Conservation (phyloP, 2,329 filamentous ascomycete genomes). For the Diaporthe helianthi region DNA sequence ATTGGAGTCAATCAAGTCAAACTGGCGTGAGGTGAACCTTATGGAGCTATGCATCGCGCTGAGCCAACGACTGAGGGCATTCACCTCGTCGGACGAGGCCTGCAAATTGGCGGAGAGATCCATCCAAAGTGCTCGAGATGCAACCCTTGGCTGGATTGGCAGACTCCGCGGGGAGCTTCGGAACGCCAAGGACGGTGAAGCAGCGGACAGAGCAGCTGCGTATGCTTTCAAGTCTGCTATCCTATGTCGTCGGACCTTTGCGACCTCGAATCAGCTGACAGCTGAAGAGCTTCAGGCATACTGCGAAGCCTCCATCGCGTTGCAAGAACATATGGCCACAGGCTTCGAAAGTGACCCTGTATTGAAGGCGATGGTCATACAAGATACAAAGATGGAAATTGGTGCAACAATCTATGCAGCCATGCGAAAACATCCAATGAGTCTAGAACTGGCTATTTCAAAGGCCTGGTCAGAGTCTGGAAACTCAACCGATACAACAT, state of each 20-base stretch:
- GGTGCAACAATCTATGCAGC: constrained; percentile 44
- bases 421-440: constrained; percentile 39
- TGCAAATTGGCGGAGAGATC: constrained; percentile 40
- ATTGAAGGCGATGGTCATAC: constrained; percentile 50
- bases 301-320: constrained; percentile 48
- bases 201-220: constrained; percentile 46
- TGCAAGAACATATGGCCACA: constrained; percentile 55
- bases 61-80: constrained; percentile 47
- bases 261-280: constrained; percentile 11
- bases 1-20: constrained; percentile 55
- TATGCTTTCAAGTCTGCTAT: constrained; percentile 58
- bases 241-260: constrained; percentile 51
- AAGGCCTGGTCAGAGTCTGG: constrained; percentile 51
- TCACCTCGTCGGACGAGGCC: constrained; percentile 28
- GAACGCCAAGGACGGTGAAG: constrained; percentile 46
- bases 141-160: constrained; percentile 58
- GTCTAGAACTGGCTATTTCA: constrained; percentile 46
- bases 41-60: constrained; percentile 66
- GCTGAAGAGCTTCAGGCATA: constrained; percentile 41
- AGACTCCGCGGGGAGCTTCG: constrained; percentile 54
- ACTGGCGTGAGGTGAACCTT: constrained; percentile 64
- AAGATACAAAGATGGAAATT: constrained; percentile 55
- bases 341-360: constrained; percentile 46
- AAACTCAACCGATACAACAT: constrained; percentile 21
- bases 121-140: constrained; percentile 49